phyloP scores from a whole-genome alignment of 1,139 yeast species.

The Candida glucosophila region DNA sequence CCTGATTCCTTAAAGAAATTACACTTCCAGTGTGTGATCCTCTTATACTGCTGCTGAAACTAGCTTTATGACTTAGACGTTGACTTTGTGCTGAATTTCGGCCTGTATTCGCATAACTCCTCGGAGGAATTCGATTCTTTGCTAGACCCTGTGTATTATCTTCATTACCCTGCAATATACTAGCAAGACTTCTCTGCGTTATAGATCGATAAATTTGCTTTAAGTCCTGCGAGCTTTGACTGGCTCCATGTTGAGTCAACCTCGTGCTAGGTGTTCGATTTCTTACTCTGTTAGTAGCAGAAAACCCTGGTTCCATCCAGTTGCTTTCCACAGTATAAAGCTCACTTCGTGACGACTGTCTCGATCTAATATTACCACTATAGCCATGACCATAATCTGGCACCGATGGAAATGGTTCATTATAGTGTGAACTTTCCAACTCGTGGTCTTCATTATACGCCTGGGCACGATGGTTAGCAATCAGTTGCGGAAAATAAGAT shows the following conservation, averaged over 20 bases:
- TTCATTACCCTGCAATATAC: background rate
- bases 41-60: too few relatives aligned
- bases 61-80: too few relatives aligned
- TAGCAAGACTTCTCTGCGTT: constrained; percentile 22
- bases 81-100: too few relatives aligned
- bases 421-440: constrained; percentile 6
- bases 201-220: constrained; percentile 28
- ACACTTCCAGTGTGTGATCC: too few relatives aligned
- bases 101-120: too few relatives aligned
- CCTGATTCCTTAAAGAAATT: too few relatives aligned
- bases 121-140: too few relatives aligned
- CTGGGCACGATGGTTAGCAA: background rate
- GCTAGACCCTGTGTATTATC: too few relatives aligned
- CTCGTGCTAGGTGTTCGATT: too few relatives aligned
- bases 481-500: too few relatives aligned
- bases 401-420: background rate
- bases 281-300: too few relatives aligned
- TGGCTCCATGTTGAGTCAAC: constrained; percentile 4
- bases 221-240: constrained; percentile 13
- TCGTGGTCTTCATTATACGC: background rate
- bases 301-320: constrained; percentile 45
- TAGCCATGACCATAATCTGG: background rate
- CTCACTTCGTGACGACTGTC: constrained; percentile 35
- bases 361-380: constrained; percentile 10
- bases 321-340: constrained; percentile 31